A percentile compares a stretch with the other conserved stretches of the same genome.
Evolutionary conservation across 257 asterid genomes (phyloP).

Genomic region (Plectranthus barbatus): DNA sequence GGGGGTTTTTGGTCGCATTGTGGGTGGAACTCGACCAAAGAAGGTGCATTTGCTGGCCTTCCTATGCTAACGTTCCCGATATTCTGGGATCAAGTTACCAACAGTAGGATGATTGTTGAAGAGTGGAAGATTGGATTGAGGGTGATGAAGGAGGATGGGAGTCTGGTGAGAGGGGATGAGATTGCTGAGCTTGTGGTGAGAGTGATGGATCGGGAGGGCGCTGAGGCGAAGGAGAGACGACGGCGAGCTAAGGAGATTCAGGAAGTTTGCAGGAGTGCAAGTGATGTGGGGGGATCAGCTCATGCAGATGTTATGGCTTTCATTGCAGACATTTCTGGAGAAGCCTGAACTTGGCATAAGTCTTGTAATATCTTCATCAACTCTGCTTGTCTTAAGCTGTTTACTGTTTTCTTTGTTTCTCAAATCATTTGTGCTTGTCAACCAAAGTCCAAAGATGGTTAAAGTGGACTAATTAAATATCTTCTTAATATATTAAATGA

Average conservation of each 20-base stretch:
- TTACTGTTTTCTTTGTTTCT: neutral
- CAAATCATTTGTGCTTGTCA: no score
- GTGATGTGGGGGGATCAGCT: slow-evolving; percentile 30
- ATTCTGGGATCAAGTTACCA: slow-evolving; percentile 45
- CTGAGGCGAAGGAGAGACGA: slow-evolving; percentile 33
- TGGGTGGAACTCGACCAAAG: no score
- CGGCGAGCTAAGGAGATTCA: slow-evolving; percentile 30
- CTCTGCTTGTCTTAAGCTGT: neutral
- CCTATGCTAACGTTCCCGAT: slow-evolving; percentile 44
- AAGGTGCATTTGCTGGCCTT: slow-evolving; percentile 34
- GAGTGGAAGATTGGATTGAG: slow-evolving; percentile 53
- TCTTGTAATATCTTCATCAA: neutral
- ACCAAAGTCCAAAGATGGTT: no score
- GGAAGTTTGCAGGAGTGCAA: slow-evolving; percentile 19
- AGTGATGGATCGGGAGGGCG: slow-evolving; percentile 34
- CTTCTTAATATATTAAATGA: no score
- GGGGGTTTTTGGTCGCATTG: slow-evolving; percentile 68
- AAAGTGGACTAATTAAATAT: no score
- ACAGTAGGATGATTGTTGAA: slow-evolving; percentile 39
- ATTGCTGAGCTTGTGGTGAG: slow-evolving; percentile 23
- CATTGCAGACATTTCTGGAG: slow-evolving; percentile 7
- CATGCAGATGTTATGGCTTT: slow-evolving; percentile 13
- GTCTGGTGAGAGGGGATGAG: slow-evolving; percentile 28
- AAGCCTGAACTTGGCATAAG: neutral
- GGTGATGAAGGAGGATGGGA: slow-evolving; percentile 29